A percentile compares a stretch with the other conserved stretches of the same genome.
Evolutionary conservation across 495 filamentous ascomycete genomes (phyloP).

Genomic region (Hypoxylon fragiforme): DNA sequence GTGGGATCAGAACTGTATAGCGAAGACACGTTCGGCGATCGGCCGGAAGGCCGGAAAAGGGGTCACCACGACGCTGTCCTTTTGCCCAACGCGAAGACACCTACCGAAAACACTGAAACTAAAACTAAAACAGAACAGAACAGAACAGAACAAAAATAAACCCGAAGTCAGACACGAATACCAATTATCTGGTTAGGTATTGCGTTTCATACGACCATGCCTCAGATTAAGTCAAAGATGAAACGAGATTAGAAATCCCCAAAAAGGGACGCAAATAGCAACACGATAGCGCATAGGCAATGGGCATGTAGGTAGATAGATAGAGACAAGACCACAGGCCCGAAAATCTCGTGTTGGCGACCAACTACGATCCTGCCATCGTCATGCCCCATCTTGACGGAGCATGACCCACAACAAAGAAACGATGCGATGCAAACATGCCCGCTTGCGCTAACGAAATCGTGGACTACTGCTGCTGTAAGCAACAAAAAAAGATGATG

Average conservation of each 20-base stretch:
- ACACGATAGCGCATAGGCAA: too few relatives aligned
- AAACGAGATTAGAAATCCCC: too few relatives aligned
- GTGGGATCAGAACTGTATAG: slow-evolving; percentile 10
- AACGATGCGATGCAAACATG: neutral
- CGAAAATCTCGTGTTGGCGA: slow-evolving; percentile 27
- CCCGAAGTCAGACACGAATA: slow-evolving; percentile 3
- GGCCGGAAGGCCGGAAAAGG: slow-evolving; percentile 20
- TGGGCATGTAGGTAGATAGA: neutral
- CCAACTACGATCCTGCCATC: neutral
- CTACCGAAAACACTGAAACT: slow-evolving; percentile 2
- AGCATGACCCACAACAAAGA: slow-evolving; percentile 1
- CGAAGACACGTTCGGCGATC: slow-evolving; percentile 31
- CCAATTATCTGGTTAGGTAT: too few relatives aligned
- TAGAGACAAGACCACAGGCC: slow-evolving; percentile 4
- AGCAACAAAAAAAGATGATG: too few relatives aligned
- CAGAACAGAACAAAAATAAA: too few relatives aligned
- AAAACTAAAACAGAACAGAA: slow-evolving; percentile 9
- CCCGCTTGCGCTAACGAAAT: too few relatives aligned
- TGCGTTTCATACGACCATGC: too few relatives aligned
- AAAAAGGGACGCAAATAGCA: too few relatives aligned
- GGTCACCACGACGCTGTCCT: slow-evolving; percentile 12
- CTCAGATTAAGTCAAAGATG: too few relatives aligned
- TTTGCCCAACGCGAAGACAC: slow-evolving; percentile 11
- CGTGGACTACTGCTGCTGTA: too few relatives aligned
- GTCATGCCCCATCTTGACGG: slow-evolving; percentile 6